phyloP scores from a whole-genome alignment of 495 filamentous ascomycete genomes.

The Penicillium tannophilum region DNA sequence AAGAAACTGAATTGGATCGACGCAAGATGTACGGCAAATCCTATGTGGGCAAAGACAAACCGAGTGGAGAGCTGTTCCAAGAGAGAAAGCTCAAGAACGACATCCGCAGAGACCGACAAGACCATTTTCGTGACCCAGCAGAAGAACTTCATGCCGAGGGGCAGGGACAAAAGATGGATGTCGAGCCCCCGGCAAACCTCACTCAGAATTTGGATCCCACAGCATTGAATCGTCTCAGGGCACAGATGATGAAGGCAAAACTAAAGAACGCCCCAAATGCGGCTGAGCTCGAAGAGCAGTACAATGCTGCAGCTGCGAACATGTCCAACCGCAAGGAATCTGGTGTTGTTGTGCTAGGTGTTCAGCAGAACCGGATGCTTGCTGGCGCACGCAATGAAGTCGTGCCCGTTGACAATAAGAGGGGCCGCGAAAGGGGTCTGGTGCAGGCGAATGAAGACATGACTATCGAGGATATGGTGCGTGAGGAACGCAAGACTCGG shows the following conservation, averaged over 20 bases:
- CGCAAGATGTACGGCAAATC: slow-evolving; percentile 81
- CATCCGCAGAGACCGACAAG: slow-evolving; percentile 35
- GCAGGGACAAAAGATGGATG: slow-evolving; percentile 47
- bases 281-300: slow-evolving; percentile 79
- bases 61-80: slow-evolving; percentile 81
- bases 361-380: slow-evolving; percentile 87
- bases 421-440: slow-evolving; percentile 75
- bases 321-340: slow-evolving; percentile 60
- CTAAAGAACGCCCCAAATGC: slow-evolving; percentile 72
- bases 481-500: slow-evolving; percentile 82
- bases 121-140: slow-evolving; percentile 36
- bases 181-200: slow-evolving; percentile 37
- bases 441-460: slow-evolving; percentile 94
- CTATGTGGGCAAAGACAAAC: slow-evolving; percentile 85
- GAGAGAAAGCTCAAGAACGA: slow-evolving; percentile 65
- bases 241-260: slow-evolving; percentile 93
- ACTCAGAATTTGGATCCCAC: slow-evolving; percentile 68
- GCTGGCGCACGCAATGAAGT: slow-evolving; percentile 74
- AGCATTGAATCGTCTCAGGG: slow-evolving; percentile 83
- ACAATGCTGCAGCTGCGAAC: slow-evolving; percentile 67
- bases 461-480: slow-evolving; percentile 93
- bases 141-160: slow-evolving; percentile 47
- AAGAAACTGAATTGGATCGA: slow-evolving; percentile 89
- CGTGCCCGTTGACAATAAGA: slow-evolving; percentile 70
- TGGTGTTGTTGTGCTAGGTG: slow-evolving; percentile 76